Evolutionary conservation across 2,329 filamentous ascomycete genomes (phyloP).

Genomic region (Calonectria pteridis): DNA sequence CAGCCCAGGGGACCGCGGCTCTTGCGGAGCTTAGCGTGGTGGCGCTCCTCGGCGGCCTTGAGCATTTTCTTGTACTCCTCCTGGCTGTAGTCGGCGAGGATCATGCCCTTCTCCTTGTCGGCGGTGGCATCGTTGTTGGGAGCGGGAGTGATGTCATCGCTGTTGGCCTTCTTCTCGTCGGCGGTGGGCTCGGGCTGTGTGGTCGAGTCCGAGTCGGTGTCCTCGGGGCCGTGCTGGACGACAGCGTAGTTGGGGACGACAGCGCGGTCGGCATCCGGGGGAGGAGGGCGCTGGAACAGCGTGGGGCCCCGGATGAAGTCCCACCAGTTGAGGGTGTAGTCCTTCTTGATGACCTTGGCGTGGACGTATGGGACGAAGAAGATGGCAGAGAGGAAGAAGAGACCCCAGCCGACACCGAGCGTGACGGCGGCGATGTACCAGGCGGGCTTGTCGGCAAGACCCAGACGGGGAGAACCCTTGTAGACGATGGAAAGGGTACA

Average conservation of each 20-base stretch:
- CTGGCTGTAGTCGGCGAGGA: conserved; percentile 56
- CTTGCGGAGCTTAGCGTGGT: conserved; percentile 74
- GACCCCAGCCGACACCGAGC: conserved; percentile 71
- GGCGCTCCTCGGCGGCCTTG: conserved; percentile 65
- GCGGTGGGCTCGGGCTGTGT: background rate
- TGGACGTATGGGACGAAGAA: conserved; percentile 82
- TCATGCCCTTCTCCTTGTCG: conserved; percentile 59
- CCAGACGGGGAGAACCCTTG: conserved; percentile 75
- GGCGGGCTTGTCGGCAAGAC: conserved; percentile 62
- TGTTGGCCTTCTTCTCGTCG: conserved; percentile 28
- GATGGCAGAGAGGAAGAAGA: conserved; percentile 70
- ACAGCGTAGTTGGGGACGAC: conserved; percentile 82
- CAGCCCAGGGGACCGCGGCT: conserved; percentile 79
- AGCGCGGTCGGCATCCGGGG: conserved; percentile 64
- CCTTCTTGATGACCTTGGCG: conserved; percentile 76
- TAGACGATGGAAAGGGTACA: conserved; percentile 84
- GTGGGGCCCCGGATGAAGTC: conserved; percentile 73
- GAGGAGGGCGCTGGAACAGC: conserved; percentile 70
- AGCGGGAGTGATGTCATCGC: conserved; percentile 55
- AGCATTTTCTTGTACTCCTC: conserved; percentile 72
- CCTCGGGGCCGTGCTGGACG: conserved; percentile 67
- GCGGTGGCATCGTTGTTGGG: conserved; percentile 30
- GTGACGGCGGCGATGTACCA: conserved; percentile 78
- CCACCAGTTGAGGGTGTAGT: conserved; percentile 74
- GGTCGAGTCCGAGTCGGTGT: conserved; percentile 51